phyloP scores from a whole-genome alignment of 75 land plant genomes.

The Larix kaempferi region DNA sequence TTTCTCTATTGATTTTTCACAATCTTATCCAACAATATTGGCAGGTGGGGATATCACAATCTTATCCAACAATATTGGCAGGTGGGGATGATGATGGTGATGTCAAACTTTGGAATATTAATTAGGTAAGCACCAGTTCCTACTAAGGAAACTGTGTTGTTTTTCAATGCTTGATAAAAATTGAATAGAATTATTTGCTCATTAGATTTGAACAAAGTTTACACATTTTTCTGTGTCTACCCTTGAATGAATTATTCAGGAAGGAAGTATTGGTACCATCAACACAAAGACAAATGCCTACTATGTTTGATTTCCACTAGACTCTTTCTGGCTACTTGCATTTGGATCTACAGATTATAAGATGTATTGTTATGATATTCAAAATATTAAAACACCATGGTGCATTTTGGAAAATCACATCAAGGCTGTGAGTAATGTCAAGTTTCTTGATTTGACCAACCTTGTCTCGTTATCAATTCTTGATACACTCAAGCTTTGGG shows the following conservation, averaged over 20 bases:
- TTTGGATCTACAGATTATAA: slow-evolving; percentile 86
- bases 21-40: slow-evolving; percentile 70
- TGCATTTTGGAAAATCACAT: slow-evolving; percentile 56
- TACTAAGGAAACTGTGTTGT: too few relatives aligned
- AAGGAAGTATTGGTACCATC: slow-evolving; percentile 65
- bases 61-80: slow-evolving; percentile 73
- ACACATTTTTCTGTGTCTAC: too few relatives aligned
- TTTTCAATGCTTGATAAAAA: too few relatives aligned
- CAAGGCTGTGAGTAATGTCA: slow-evolving; percentile 80
- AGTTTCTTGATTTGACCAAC: slow-evolving; percentile 57
- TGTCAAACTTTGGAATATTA: slow-evolving; percentile 89
- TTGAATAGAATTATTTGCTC: too few relatives aligned
- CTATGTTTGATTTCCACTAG: slow-evolving; percentile 69
- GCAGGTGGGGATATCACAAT: slow-evolving; percentile 71
- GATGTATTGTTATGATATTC: slow-evolving; percentile 72
- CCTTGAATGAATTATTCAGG: slow-evolving; percentile 31
- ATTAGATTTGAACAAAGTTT: too few relatives aligned
- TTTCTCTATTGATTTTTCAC: slow-evolving; percentile 83
- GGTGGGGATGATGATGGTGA: slow-evolving; percentile 78
- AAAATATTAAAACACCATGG: slow-evolving; percentile 49
- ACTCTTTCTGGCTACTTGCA: slow-evolving; percentile 55
- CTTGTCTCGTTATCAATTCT: slow-evolving; percentile 79
- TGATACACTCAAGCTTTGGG: slow-evolving; percentile 81
- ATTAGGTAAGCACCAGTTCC: slow-evolving; percentile 55
- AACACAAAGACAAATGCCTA: slow-evolving; percentile 77